Evolutionary conservation across 768 basidiomycete genomes (phyloP).

Genomic region (Mycena galopus): DNA sequence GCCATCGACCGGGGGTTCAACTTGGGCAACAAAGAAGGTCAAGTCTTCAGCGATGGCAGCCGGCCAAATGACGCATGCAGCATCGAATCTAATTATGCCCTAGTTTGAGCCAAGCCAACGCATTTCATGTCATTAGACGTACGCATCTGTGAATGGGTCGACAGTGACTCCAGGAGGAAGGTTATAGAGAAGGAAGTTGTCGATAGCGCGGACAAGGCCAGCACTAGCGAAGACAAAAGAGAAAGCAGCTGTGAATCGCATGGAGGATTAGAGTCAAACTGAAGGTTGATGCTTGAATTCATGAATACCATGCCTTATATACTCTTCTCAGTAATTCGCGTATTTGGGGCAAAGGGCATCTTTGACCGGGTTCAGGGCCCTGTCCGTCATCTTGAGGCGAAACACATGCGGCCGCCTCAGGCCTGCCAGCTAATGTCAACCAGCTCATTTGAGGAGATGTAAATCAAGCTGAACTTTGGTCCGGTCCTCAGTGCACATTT

Average conservation of each 20-base stretch:
- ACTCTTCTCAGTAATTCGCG: background rate
- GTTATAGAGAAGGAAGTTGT: constrained; percentile 18
- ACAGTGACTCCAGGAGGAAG: constrained; percentile 17
- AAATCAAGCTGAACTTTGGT: no score
- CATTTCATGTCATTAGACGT: constrained; percentile 14
- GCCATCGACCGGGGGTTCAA: background rate
- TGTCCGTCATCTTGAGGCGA: no score
- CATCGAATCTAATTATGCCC: constrained; percentile 7
- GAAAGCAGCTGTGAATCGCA: constrained; percentile 23
- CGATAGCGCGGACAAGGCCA: constrained; percentile 20
- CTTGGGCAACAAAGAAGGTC: constrained; percentile 14
- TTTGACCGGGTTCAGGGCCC: constrained; percentile 11
- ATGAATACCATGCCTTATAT: constrained; percentile 19
- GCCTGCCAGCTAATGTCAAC: no score
- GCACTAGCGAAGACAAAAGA: constrained; percentile 15
- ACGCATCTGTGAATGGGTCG: constrained; percentile 11
- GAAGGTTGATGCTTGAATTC: constrained; percentile 7
- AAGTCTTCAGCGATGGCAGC: constrained; percentile 1
- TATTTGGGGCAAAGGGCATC: constrained; percentile 10
- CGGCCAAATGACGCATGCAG: constrained; percentile 11
- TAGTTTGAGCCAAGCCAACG: constrained; percentile 13
- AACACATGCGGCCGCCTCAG: no score
- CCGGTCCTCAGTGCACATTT: no score
- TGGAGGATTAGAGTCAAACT: constrained; percentile 9
- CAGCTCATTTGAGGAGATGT: no score